Percentiles rank a stretch among this genome's conserved stretches.
Conservation (phyloP, 164 flowering plant genomes). For the Tetrastigma voinierianum region DNA sequence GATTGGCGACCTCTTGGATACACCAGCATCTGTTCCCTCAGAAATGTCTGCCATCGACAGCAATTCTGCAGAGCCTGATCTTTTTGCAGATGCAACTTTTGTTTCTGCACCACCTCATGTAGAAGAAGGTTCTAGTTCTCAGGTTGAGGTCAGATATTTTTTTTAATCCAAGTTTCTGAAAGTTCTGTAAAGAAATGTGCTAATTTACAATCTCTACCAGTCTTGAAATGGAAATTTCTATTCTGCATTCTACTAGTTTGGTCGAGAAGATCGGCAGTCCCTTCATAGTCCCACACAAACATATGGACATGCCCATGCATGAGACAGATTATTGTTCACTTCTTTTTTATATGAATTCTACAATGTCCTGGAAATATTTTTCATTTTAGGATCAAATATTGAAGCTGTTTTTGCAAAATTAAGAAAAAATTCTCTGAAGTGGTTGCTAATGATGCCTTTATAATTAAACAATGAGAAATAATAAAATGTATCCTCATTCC, state of each 20-base stretch:
- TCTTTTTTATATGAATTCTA: no score
- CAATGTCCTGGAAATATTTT: background rate
- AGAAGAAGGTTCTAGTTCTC: conserved; percentile 32
- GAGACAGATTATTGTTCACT: background rate
- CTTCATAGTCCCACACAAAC: no score
- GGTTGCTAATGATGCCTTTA: no score
- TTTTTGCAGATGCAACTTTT: conserved; percentile 92
- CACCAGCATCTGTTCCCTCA: conserved; percentile 47
- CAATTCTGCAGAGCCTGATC: conserved; percentile 65
- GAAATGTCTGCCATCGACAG: conserved; percentile 25
- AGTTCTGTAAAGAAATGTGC: background rate
- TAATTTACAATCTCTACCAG: no score
- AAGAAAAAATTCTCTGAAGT: no score
- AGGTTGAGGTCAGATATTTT: conserved; percentile 39
- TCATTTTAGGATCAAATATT: background rate
- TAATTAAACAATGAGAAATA: no score
- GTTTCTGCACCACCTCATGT: conserved; percentile 68
- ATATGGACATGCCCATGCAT: background rate
- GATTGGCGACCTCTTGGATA: conserved; percentile 73
- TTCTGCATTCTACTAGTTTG: no score
- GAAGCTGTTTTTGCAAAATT: no score
- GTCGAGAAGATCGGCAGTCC: no score
- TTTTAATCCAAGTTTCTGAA: conserved; percentile 1
- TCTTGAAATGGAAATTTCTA: no score
- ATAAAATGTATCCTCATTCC: no score